Evolutionary conservation across 1,284 basidiomycete species (phyloP), one percentile per base, ranked within the genome.

Genomic region (Trichosporon coremiiforme): DNA sequence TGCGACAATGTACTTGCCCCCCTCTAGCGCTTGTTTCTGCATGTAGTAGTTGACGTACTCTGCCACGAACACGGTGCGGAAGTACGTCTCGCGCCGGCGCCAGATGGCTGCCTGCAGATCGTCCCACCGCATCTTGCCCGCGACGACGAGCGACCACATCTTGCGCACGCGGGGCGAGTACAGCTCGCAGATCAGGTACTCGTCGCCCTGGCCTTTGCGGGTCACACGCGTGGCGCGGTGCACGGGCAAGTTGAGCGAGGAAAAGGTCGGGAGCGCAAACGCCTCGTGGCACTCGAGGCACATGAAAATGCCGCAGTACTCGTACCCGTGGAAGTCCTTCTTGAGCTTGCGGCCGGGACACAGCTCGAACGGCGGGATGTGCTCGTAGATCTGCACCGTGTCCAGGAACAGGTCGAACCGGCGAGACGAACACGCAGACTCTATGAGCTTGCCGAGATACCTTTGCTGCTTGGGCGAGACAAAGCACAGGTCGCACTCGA

Each of bases 21-120:
- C 31, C 4, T 38, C 31, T 4, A 10, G 31, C 7, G 36, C 36
- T 10, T 38, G 36, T 20, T 33, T 33, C 4, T n/a, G 25, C 31
- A 33, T 60, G 57, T 60, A 33, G 57, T 33, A 33, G 4, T 17
- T n/a, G 29, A 60, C 31, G 29, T 60, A 60, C 57, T 60, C 57
- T 13, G 31, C 31, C 15, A 60, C 57, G 57, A 60, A 60, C 13
- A 60, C 17, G 1, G 57, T 60, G 57, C 57, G 57, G 57, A 60
- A 60, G 57, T 60, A 60, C 2, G 57, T 60, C 57, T 60, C 57
- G 57, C 57, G 57, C 31, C 57, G 25, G 57, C 57, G 57, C 57
- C 57, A 60, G 29, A 60, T 13, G 1, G 29, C 12, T 4, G 17
- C 31, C 57, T 60, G 57, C 29, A 60, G 31, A 31, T 60, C 57